These are phyloP conservation scores for Ministeria vibrans DNA, from an alignment of 78 protist genomes.

Conservation along the genomic window DNA sequence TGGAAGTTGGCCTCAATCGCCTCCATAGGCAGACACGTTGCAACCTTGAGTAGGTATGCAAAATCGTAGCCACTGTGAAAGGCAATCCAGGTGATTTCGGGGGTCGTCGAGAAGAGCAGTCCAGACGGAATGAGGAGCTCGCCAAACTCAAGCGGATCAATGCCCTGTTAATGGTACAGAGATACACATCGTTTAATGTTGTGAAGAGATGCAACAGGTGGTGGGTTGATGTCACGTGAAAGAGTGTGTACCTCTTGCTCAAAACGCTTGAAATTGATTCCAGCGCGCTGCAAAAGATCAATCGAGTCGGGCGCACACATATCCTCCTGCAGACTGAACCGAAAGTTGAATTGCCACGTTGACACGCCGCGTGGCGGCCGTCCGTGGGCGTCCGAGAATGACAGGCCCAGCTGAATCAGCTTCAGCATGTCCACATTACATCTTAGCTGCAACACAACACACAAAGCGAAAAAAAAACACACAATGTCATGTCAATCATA, in stretches of 20 bases:
- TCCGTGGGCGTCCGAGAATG: slow-evolving; percentile 83
- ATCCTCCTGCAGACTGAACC: slow-evolving; percentile 73
- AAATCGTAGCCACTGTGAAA: slow-evolving; percentile 81
- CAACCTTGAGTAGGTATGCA: slow-evolving; percentile 58
- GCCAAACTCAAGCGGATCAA: slow-evolving; percentile 69
- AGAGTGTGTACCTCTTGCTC: too few species aligned
- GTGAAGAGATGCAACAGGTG: too few species aligned
- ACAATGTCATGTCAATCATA: too few species aligned
- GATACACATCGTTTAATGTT: too few species aligned
- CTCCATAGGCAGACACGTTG: slow-evolving; percentile 76
- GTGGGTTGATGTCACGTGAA: too few species aligned
- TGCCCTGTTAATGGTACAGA: too few species aligned
- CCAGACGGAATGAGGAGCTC: slow-evolving; percentile 73
- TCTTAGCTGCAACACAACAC: too few species aligned
- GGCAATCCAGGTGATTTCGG: slow-evolving; percentile 54
- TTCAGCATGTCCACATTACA: slow-evolving; percentile 88
- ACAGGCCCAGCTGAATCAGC: slow-evolving; percentile 92
- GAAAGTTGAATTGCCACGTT: slow-evolving; percentile 96
- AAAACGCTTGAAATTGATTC: slow-evolving; percentile 78
- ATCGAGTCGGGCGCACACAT: slow-evolving; percentile 88
- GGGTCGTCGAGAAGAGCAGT: slow-evolving; percentile 46
- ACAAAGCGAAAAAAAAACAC: too few species aligned
- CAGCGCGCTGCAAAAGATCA: slow-evolving; percentile 78
- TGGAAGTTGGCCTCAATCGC: slow-evolving; percentile 70
- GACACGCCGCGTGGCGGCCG: slow-evolving; percentile 52